These are phyloP conservation scores for Rhizopogon vinicolor DNA, from an alignment of 768 basidiomycete species.

Conservation along the genomic window DNA sequence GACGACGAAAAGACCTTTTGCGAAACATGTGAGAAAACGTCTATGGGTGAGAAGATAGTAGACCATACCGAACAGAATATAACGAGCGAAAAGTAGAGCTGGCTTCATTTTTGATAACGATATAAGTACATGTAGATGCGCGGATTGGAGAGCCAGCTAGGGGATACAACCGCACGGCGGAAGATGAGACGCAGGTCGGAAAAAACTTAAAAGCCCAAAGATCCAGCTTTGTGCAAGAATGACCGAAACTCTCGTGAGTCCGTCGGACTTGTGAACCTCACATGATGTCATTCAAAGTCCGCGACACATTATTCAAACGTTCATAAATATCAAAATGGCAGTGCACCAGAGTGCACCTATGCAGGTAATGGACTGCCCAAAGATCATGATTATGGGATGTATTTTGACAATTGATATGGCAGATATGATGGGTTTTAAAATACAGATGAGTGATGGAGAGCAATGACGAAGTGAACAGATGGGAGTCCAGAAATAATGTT, in stretches of 20 bases:
- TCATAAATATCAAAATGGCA: not conserved
- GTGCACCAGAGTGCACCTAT: not conserved
- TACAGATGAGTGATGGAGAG: not conserved
- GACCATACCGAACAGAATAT: slow-evolving; percentile 51
- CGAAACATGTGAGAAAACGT: not conserved
- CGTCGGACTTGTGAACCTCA: not conserved
- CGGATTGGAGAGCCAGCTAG: slow-evolving; percentile 13
- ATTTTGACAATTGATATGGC: not conserved
- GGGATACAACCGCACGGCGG: slow-evolving; percentile 31
- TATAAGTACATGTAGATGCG: slow-evolving; percentile 21
- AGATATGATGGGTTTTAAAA: not conserved
- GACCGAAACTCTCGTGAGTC: slow-evolving; percentile 2
- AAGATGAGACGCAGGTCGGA: not conserved
- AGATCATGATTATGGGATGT: not conserved
- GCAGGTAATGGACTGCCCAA: not conserved
- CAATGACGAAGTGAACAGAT: not conserved
- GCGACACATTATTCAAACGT: not conserved
- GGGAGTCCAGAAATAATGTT: not conserved
- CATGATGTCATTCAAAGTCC: not conserved
- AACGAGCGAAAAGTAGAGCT: slow-evolving; percentile 48
- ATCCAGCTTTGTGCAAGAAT: slow-evolving; percentile 22
- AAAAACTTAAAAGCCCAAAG: slow-evolving; percentile 14
- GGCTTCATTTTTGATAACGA: slow-evolving; percentile 34
- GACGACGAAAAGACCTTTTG: slow-evolving; percentile 51
- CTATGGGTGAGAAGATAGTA: not conserved